Conservation (phyloP, 2,329 filamentous ascomycete species). For the Penicillium janthinellum region DNA sequence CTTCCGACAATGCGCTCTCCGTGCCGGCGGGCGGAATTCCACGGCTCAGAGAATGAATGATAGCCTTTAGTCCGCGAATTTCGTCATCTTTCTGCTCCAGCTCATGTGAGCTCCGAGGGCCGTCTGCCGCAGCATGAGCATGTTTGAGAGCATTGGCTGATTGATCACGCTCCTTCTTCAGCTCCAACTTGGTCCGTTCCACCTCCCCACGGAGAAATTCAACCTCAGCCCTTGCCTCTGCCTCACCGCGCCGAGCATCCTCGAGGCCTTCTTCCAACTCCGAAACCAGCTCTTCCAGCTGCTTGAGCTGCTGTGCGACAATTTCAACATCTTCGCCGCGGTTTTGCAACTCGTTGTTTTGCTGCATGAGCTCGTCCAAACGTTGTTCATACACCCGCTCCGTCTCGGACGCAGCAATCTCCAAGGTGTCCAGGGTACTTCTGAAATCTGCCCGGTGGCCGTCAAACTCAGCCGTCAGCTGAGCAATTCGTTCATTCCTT, state of each 20-base stretch:
- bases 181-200: constrained; percentile 83
- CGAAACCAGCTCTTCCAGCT: constrained; percentile 92
- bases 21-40: constrained; percentile 45
- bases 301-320: constrained; percentile 88
- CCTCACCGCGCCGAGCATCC: constrained; percentile 89
- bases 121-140: constrained; percentile 50
- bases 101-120: constrained; percentile 63
- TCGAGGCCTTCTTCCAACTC: constrained; percentile 96
- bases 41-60: constrained; percentile 91
- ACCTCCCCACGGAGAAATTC: constrained; percentile 95
- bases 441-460: constrained; percentile 92
- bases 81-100: constrained; percentile 95
- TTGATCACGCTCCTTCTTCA: constrained; percentile 86
- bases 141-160: constrained; percentile 63
- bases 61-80: constrained; percentile 93
- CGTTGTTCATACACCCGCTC: constrained; percentile 82
- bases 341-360: constrained; percentile 79
- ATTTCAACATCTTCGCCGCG: constrained; percentile 86
- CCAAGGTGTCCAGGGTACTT: constrained; percentile 93
- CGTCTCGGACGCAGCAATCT: constrained; percentile 93
- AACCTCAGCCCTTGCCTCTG: constrained; percentile 91
- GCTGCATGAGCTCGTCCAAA: constrained; percentile 66
- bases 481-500: constrained; percentile 94
- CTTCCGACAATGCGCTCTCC: constrained; percentile 30
- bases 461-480: constrained; percentile 93